A percentile compares a stretch with the other conserved stretches of the same genome.
Conservation (phyloP, 2,329 filamentous ascomycete genomes). For the Aspergillus transmontanensis region DNA sequence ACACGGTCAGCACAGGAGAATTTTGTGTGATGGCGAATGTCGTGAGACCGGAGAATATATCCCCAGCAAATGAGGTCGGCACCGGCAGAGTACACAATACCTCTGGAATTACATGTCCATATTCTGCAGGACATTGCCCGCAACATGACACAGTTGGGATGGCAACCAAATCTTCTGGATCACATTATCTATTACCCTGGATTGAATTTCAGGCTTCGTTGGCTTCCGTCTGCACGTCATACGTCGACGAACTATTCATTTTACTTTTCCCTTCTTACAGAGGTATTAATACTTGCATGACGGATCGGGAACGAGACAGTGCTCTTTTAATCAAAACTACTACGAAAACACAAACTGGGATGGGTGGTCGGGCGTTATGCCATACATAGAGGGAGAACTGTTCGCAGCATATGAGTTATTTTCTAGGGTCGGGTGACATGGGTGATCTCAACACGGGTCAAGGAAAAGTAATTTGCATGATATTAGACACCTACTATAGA, state of each 20-base stretch:
- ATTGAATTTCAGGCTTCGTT: background rate
- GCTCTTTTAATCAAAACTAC: background rate
- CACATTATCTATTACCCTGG: background rate
- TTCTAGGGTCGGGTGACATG: conserved; percentile 9
- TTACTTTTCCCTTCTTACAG: background rate
- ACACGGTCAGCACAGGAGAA: background rate
- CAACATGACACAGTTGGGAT: background rate
- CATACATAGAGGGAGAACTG: background rate
- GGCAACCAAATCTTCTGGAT: background rate
- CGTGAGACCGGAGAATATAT: conserved; percentile 10
- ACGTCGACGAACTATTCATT: background rate
- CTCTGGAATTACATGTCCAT: background rate
- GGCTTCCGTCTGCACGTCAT: background rate
- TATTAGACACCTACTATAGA: conserved; percentile 1
- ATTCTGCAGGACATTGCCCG: background rate
- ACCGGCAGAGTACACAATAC: background rate
- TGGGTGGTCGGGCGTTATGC: background rate
- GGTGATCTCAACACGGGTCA: conserved; percentile 20
- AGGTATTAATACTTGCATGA: background rate
- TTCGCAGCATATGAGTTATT: background rate
- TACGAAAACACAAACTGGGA: background rate
- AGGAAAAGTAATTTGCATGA: conserved; percentile 7
- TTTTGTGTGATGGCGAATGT: conserved; percentile 3
- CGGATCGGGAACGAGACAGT: background rate
- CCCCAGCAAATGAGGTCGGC: conserved; percentile 14